These are phyloP conservation scores for Talaromyces sp. DNA, from an alignment of 2,329 filamentous ascomycete genomes.

Conservation along the genomic window DNA sequence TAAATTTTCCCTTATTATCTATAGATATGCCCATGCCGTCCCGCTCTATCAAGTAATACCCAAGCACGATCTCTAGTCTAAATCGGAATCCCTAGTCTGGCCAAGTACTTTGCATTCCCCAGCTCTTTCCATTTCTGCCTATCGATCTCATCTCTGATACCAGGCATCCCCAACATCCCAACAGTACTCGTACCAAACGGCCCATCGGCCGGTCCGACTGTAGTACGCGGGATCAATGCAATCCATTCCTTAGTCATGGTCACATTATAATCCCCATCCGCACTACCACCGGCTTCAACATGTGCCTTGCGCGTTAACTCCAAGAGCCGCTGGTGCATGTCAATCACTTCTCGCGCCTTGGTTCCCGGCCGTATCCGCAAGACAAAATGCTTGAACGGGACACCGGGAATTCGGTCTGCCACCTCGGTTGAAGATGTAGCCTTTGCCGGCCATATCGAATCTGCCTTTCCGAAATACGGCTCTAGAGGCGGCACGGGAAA, in stretches of 20 bases:
- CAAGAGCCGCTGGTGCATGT: constrained; percentile 18
- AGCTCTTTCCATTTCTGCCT: constrained; percentile 17
- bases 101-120: constrained; percentile 17
- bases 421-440: constrained; percentile 17
- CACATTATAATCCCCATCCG: constrained; percentile 22
- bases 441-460: constrained; percentile 16
- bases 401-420: constrained; percentile 14
- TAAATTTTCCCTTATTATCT: neutral
- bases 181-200: constrained; percentile 19
- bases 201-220: constrained; percentile 12
- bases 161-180: constrained; percentile 22
- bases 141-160: constrained; percentile 17
- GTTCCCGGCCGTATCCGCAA: constrained; percentile 18
- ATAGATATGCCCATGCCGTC: neutral
- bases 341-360: constrained; percentile 9
- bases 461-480: constrained; percentile 12
- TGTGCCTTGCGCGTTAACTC: constrained; percentile 16
- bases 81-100: constrained; percentile 17
- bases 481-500: constrained; percentile 28
- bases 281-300: constrained; percentile 11
- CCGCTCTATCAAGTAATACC: neutral
- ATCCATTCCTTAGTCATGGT: constrained; percentile 25
- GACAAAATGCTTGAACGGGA: constrained; percentile 25
- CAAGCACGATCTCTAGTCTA: neutral
- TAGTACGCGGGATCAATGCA: constrained; percentile 17